phyloP scores from a whole-genome alignment of 306 rosid genomes.

The Vigna hirtella region DNA sequence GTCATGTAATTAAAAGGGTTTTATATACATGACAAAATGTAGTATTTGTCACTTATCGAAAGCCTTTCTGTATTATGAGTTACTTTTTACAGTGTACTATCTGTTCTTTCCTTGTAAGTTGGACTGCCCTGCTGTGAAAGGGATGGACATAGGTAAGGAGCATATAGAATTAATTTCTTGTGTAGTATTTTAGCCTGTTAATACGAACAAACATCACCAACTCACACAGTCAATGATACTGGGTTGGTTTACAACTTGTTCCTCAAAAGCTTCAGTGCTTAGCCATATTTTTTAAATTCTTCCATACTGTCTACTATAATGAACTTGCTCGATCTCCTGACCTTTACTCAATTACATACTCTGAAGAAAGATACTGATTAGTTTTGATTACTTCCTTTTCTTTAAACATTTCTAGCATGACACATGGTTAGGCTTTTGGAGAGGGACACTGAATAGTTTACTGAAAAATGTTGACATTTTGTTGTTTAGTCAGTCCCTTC shows the following conservation, averaged over 20 bases:
- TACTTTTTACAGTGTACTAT: background rate
- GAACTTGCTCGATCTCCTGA: background rate
- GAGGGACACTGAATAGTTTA: background rate
- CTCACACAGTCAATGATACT: background rate
- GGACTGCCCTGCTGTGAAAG: too few relatives aligned
- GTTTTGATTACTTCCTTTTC: background rate
- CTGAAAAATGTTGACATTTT: constrained; percentile 3
- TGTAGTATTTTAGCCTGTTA: background rate
- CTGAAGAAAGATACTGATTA: constrained; percentile 1
- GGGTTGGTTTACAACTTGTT: constrained; percentile 32
- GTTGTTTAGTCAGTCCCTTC: background rate
- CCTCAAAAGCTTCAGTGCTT: constrained; percentile 9
- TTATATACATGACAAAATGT: background rate
- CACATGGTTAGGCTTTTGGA: background rate
- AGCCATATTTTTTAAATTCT: constrained; percentile 1
- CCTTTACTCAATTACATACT: background rate
- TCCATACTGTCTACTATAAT: background rate
- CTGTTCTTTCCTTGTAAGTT: background rate
- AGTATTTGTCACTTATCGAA: background rate
- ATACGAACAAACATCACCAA: background rate
- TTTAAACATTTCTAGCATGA: background rate
- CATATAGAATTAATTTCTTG: background rate
- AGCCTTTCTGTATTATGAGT: constrained; percentile 22
- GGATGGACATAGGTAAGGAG: too few relatives aligned
- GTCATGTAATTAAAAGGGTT: background rate